Base-by-base conservation (phyloP, 1,139 yeast genomes). In the Saccharomycopsis hybrid region DNA sequence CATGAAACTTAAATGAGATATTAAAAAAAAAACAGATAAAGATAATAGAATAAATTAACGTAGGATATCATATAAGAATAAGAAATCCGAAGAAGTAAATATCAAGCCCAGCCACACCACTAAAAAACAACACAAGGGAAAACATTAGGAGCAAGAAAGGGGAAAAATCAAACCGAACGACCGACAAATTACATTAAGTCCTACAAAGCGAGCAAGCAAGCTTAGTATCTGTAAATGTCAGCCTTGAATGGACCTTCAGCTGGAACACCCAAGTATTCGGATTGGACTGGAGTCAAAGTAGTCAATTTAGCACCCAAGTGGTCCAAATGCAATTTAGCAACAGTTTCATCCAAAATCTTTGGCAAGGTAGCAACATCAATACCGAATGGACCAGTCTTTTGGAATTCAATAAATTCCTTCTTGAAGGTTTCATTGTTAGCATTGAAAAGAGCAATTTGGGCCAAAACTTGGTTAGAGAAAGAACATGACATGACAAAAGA, bases 401-500 rank as follows among this genome's bases (percentile, higher is more conserved):
- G 79, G 72, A 92, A 92, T 80, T 90, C 97, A 60, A 89, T 85
- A 76, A 72, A 84, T 70, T 82, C 71, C 59, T 77, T 65, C 75
- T 88, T 85, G 88, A 92, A 92, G 59, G 69, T 81, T 57, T 71
- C 76, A 74, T 92, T 90, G 58, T 85, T 69, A 65, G 95, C 83
- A 74, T 90, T 92, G 95, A 78, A 92, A 69, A 92, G 80, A 66
- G 98, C 99, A 67, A 94, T 90, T 80, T 92, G 99, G 64, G 99
- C 99, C 71, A 92, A 81, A 60, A 92, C 98, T 78, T 92, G 99
- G 86, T 92, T 92, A 64, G 97, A 88, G 95, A 92, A 92, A 55
- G 98, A 92, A 80, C 98, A 92, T 59, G 97, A 90, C 99, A 92
- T 92, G 69, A 92, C 98, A 70, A 92, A 92, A 50, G 97, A 89